Evolutionary conservation across 805 yeast genomes (phyloP), one percentile per base, ranked within the genome.

Genomic region (Candida fluviatilis): DNA sequence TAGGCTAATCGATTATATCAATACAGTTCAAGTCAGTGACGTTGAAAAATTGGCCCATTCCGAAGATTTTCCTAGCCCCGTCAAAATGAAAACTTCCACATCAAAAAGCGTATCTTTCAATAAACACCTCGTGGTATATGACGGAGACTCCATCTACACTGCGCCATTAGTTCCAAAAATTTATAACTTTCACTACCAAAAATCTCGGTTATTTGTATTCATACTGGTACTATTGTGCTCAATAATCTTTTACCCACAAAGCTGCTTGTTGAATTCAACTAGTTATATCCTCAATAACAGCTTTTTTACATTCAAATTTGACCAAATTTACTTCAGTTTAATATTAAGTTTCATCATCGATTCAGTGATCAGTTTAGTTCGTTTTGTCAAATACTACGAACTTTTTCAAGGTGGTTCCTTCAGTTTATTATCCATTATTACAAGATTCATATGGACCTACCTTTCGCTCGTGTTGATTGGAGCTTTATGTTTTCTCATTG

Each of bases 371-470:
- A 48, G 41, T 31, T 41, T 55, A 17, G 32, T 38, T 25, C 26
- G 37, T 16, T 40, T 42, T 10, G 31, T 48, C n/a, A 45, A 35
- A 23, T 48, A 47, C 37, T 49, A 47, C 15, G 35, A 38, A n/a
- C 25, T 39, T 27, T 26, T 30, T 14, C 32, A 39, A 23, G 51
- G 10, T 23, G 25, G 25, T 23, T n/a, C n/a, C n/a, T n/a, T n/a
- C n/a, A n/a, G n/a, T n/a, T n/a, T n/a, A n/a, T n/a, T n/a, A n/a
- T n/a, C n/a, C 12, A 30, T 57, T 11, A 27, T 51, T 12, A 30
- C 48, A 24, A 46, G 48, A 28, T 52, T 54, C 38, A 46, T 45
- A 11, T 56, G 60, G 57, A 35, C 45, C 21, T 60, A 60, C 40
- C 37, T 45, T 28, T 46, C 51, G 29, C 15, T 51, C 4, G 36